Conservation (phyloP, 2,329 filamentous ascomycete genomes). For the Magnaporthiopsis incrustans region DNA sequence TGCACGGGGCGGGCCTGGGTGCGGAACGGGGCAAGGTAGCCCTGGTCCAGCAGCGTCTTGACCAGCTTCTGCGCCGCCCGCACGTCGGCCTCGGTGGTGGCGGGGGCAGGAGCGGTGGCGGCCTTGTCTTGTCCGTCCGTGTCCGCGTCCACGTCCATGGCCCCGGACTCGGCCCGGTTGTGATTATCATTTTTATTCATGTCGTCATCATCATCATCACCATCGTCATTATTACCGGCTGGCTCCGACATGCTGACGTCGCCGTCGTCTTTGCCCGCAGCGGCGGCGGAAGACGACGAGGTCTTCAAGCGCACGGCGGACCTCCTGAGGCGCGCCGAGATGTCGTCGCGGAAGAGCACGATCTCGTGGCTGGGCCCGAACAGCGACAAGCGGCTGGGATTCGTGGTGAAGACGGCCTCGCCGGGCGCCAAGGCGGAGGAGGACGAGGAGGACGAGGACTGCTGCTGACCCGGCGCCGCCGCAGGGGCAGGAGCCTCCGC, state of each 20-base stretch:
- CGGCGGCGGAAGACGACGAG: conserved; percentile 12
- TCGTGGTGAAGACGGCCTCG: conserved; percentile 80
- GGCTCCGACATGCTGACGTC: conserved; percentile 21
- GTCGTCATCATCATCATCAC: background rate
- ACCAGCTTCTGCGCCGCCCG: conserved; percentile 67
- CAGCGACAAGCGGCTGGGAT: conserved; percentile 72
- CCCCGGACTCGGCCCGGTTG: conserved; percentile 15
- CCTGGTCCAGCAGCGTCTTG: conserved; percentile 87
- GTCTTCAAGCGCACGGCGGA: conserved; percentile 63
- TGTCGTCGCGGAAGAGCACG: conserved; percentile 78
- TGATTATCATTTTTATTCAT: background rate
- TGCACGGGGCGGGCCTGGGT: conserved; percentile 71
- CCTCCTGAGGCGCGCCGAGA: conserved; percentile 69
- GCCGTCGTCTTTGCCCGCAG: conserved; percentile 9
- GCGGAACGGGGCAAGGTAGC: conserved; percentile 79
- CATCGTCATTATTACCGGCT: background rate
- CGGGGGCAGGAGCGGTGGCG: background rate
- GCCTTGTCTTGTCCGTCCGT: conserved; percentile 8
- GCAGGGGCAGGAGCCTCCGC: conserved; percentile 43
- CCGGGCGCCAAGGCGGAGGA: conserved; percentile 44
- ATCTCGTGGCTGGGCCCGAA: conserved; percentile 88
- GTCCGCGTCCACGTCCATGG: conserved; percentile 26
- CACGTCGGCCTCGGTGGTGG: conserved; percentile 28
- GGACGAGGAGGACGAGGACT: conserved; percentile 27
- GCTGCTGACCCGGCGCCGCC: conserved; percentile 34